These are phyloP conservation scores for Chloropicon primus DNA, from an alignment of 139 green algal species.

Conservation along the genomic window DNA sequence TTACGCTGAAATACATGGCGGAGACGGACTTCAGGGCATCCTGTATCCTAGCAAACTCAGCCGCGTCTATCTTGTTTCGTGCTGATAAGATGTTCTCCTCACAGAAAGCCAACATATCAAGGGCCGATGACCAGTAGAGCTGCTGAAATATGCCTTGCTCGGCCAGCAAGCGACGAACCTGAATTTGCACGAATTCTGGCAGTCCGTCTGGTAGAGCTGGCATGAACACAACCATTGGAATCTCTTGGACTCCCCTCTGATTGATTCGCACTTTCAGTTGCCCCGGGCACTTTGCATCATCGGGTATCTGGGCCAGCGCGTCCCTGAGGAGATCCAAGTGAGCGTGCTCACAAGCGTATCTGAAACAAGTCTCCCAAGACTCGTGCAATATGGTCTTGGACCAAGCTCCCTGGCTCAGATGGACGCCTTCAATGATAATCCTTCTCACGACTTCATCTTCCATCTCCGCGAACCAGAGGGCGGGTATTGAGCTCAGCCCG, in stretches of 20 bases:
- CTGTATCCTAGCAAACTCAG: background rate
- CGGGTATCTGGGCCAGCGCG: background rate
- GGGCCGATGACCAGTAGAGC: background rate
- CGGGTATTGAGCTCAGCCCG: background rate
- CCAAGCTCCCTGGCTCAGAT: background rate
- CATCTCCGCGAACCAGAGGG: background rate
- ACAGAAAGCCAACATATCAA: background rate
- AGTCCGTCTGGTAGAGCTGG: background rate
- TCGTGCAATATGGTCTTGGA: background rate
- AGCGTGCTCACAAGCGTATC: background rate
- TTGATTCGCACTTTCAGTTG: background rate
- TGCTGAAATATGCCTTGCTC: background rate
- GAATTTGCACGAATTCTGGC: background rate
- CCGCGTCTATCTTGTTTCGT: background rate
- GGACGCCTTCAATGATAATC: background rate
- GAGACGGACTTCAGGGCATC: background rate
- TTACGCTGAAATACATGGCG: background rate
- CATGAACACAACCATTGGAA: background rate
- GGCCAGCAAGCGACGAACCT: background rate
- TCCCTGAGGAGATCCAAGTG: background rate
- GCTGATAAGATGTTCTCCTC: background rate
- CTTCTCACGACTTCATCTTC: background rate
- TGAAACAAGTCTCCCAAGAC: background rate
- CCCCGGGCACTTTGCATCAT: background rate
- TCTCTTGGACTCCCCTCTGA: background rate